These are phyloP conservation scores for Bombardia bombarda DNA, from an alignment of 495 filamentous ascomycete species.

Conservation along the genomic window DNA sequence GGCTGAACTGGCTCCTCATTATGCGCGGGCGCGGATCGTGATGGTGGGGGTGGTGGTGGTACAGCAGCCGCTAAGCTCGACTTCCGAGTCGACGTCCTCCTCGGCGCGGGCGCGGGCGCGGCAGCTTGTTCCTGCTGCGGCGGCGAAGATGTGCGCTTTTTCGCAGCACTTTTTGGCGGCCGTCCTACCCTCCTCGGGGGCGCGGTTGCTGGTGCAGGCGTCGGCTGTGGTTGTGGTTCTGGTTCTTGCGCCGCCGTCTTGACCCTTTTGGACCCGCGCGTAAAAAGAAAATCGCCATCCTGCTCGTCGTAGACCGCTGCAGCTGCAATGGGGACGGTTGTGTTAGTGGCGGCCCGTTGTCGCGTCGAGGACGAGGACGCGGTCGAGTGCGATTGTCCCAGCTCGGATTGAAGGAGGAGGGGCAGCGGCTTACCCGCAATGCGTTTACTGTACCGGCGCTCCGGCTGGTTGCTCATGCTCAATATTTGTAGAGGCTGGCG, in stretches of 20 bases:
- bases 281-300: conserved; percentile 58
- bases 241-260: conserved; percentile 39
- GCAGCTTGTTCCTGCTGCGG: conserved; percentile 9
- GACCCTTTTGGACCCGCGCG: conserved; percentile 44
- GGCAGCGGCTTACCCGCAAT: conserved; percentile 39
- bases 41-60: conserved; percentile 7
- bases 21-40: background rate
- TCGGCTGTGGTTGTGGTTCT: conserved; percentile 22
- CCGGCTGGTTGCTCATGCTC: conserved; percentile 52
- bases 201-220: conserved; percentile 23
- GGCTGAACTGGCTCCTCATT: conserved; percentile 13
- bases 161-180: conserved; percentile 25
- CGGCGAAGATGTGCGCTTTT: conserved; percentile 30
- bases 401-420: background rate
- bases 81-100: conserved; percentile 34
- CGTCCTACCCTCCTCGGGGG: conserved; percentile 34
- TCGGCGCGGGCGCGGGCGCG: conserved; percentile 23
- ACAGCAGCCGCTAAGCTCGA: conserved; percentile 15
- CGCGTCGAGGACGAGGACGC: background rate
- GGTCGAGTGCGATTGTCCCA: background rate
- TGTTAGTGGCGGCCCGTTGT: conserved; percentile 10
- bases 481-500: conserved; percentile 50
- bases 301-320: conserved; percentile 52
- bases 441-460: conserved; percentile 48
- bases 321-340: conserved; percentile 18